These are phyloP conservation scores for Castanea mollissima DNA, from an alignment of 306 rosid genomes.

Conservation along the genomic window DNA sequence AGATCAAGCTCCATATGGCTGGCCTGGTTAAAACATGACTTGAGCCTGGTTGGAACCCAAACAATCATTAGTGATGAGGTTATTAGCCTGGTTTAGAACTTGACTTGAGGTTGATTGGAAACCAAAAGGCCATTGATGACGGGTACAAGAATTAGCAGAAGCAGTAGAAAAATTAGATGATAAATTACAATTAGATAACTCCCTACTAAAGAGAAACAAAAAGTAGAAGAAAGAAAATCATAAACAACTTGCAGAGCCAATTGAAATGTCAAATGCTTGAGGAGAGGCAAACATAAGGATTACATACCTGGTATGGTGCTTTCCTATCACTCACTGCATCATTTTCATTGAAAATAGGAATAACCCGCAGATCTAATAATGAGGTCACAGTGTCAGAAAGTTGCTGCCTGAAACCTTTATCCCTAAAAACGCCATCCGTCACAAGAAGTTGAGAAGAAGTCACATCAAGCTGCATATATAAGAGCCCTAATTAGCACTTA, in stretches of 20 bases:
- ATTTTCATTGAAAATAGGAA: conserved; percentile 90
- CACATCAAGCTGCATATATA: conserved; percentile 73
- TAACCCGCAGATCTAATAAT: conserved; percentile 56
- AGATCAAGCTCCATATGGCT: too few relatives aligned
- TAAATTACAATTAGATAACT: background rate
- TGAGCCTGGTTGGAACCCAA: background rate
- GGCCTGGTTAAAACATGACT: background rate
- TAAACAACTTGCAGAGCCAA: background rate
- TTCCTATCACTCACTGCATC: conserved; percentile 92
- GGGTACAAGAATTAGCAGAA: conserved; percentile 6
- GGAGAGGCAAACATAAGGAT: background rate
- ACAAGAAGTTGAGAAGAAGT: conserved; percentile 95
- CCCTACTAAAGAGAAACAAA: background rate
- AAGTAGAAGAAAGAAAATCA: background rate
- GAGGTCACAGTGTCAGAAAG: conserved; percentile 75
- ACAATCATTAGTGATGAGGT: background rate
- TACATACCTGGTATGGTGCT: conserved; percentile 72
- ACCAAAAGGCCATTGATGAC: background rate
- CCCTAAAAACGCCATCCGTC: conserved; percentile 70
- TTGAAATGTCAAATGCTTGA: background rate
- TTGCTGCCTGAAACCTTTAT: conserved; percentile 65
- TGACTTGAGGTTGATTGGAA: background rate
- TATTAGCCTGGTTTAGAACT: background rate
- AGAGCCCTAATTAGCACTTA: conserved; percentile 27
- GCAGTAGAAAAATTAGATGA: background rate